These are phyloP conservation scores for Coemansia sp. DNA, from an alignment of 192 early-diverging fungal species.

Conservation along the genomic window DNA sequence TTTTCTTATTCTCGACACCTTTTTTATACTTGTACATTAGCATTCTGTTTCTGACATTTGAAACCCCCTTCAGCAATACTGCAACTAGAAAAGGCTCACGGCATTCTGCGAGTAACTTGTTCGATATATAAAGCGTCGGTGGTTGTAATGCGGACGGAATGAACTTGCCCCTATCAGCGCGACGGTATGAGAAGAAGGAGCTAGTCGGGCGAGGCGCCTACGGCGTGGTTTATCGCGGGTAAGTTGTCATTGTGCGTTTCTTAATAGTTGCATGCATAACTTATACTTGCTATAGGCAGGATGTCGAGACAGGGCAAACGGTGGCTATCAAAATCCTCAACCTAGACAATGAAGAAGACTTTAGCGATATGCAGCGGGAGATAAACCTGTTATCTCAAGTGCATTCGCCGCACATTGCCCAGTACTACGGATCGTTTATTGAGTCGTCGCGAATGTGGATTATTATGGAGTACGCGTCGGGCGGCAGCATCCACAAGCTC, in stretches of 20 bases:
- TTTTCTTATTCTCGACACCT: no score
- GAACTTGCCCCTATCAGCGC: slow-evolving; percentile 44
- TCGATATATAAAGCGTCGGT: not conserved
- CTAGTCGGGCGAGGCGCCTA: slow-evolving; percentile 53
- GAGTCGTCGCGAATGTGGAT: slow-evolving; percentile 95
- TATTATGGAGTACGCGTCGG: slow-evolving; percentile 96
- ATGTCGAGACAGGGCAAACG: slow-evolving; percentile 71
- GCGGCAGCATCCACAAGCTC: slow-evolving; percentile 77
- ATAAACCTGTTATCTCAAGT: slow-evolving; percentile 86
- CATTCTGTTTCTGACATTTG: no score
- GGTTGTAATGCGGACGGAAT: slow-evolving; percentile 41
- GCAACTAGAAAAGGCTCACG: no score
- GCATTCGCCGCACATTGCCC: slow-evolving; percentile 85
- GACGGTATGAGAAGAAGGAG: slow-evolving; percentile 52
- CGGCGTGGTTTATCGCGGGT: slow-evolving; percentile 53
- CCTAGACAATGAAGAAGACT: slow-evolving; percentile 95
- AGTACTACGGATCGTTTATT: slow-evolving; percentile 87
- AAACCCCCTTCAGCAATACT: no score
- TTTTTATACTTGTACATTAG: no score
- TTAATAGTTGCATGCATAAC: not conserved
- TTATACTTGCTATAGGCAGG: slow-evolving; percentile 24
- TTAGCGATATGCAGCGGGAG: slow-evolving; percentile 91
- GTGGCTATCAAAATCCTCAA: slow-evolving; percentile 98
- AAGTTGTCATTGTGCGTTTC: slow-evolving; percentile 10
- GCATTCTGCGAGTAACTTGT: no score